Evolutionary conservation across 768 basidiomycete species (phyloP).

Genomic region (Floccularia luteovirens): DNA sequence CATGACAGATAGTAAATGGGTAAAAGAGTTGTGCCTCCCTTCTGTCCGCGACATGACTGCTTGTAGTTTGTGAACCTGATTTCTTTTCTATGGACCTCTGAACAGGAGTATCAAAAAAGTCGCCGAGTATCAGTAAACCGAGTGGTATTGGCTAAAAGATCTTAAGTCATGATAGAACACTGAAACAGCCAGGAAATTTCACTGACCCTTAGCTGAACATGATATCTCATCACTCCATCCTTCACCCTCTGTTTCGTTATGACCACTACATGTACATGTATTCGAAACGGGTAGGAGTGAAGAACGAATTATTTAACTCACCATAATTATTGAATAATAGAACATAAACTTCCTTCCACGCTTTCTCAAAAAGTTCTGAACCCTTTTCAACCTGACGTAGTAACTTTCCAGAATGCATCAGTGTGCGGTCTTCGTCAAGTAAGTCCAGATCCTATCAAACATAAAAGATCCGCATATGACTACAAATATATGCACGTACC

Average conservation of each 20-base stretch:
- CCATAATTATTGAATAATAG: conserved; percentile 94
- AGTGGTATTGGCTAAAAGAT: conserved; percentile 76
- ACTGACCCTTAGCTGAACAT: conserved; percentile 69
- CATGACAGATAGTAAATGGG: conserved; percentile 85
- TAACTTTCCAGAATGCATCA: conserved; percentile 79
- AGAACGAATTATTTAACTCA: conserved; percentile 28
- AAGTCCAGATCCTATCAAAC: conserved; percentile 73
- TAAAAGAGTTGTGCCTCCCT: conserved; percentile 69
- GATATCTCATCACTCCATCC: conserved; percentile 68
- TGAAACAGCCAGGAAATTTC: background rate
- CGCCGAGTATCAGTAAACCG: conserved; percentile 77
- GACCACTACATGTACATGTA: conserved; percentile 57
- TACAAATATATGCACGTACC: conserved; percentile 28
- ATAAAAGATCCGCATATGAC: conserved; percentile 2
- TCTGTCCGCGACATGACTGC: conserved; percentile 31
- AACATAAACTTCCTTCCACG: conserved; percentile 82
- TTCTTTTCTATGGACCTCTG: conserved; percentile 20
- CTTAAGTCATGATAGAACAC: conserved; percentile 1
- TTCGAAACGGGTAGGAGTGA: background rate
- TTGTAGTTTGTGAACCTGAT: conserved; percentile 11
- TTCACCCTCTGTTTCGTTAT: conserved; percentile 75
- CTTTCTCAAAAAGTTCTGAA: conserved; percentile 68
- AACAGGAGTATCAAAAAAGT: conserved; percentile 70
- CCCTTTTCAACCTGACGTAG: conserved; percentile 81
- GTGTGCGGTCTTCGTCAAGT: conserved; percentile 71